Percentiles rank a stretch among this genome's conserved stretches.
phyloP scores from a whole-genome alignment of 148 eudicot species.

The Salicornia ramosissima region DNA sequence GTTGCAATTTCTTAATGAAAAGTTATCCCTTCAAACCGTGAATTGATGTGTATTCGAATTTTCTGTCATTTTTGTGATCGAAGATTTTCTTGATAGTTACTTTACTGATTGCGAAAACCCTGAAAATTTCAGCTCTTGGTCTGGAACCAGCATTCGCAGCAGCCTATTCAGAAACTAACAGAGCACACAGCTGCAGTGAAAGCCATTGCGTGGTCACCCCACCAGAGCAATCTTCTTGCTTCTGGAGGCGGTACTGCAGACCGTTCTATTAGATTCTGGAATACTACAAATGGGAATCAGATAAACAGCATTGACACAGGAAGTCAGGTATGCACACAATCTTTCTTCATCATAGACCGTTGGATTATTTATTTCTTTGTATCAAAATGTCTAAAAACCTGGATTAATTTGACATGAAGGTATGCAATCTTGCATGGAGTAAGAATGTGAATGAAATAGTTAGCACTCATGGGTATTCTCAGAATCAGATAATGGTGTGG shows the following conservation, averaged over 20 bases:
- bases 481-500: constrained; percentile 99
- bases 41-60: not conserved
- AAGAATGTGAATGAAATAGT: constrained; percentile 96
- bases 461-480: constrained; percentile 99
- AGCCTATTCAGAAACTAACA: constrained; percentile 60
- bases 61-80: not conserved
- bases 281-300: constrained; percentile 82
- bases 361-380: not conserved
- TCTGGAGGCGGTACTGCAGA: constrained; percentile 99
- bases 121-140: constrained; percentile 58
- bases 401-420: constrained; percentile 35
- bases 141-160: constrained; percentile 89
- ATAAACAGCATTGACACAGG: constrained; percentile 81
- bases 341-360: not conserved
- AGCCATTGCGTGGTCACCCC: constrained; percentile 99
- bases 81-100: not conserved
- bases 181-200: constrained; percentile 98
- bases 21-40: too few relatives aligned
- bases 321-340: constrained; percentile 75
- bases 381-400: not conserved
- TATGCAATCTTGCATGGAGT: constrained; percentile 99
- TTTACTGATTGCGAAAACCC: constrained; percentile 7
- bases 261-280: constrained; percentile 95
- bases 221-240: constrained; percentile 75
- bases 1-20: too few relatives aligned